These are phyloP conservation scores for Biscogniauxia mediterranea DNA, from an alignment of 2,329 filamentous ascomycete genomes.

Conservation along the genomic window DNA sequence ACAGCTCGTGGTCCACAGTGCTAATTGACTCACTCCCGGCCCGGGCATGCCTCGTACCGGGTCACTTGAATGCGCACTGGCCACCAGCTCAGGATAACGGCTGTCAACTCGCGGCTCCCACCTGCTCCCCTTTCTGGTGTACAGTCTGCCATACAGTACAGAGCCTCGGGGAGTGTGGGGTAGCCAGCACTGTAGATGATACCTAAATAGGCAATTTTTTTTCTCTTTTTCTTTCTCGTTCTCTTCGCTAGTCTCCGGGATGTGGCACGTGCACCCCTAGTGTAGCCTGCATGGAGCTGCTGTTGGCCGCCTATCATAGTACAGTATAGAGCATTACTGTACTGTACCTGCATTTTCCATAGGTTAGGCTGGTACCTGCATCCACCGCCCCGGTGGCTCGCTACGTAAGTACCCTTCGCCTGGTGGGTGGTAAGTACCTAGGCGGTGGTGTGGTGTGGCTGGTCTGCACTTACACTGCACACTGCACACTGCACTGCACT, in stretches of 20 bases:
- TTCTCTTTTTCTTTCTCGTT: conserved; percentile 13
- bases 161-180: not conserved
- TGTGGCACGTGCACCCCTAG: not conserved
- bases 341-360: not conserved
- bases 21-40: not conserved
- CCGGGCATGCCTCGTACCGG: not conserved
- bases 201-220: conserved; percentile 5
- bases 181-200: not conserved
- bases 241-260: not conserved
- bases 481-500: too few species aligned
- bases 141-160: not conserved
- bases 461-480: not conserved
- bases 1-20: not conserved
- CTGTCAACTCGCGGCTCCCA: not conserved
- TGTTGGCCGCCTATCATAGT: not conserved
- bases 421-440: too few species aligned
- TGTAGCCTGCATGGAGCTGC: conserved; percentile 1
- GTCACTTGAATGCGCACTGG: not conserved
- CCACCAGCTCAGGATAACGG: too few species aligned
- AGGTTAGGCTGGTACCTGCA: not conserved
- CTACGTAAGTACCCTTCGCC: not conserved
- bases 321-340: not conserved
- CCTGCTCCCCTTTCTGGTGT: not conserved
- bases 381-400: not conserved
- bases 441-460: not conserved